Base-by-base conservation (phyloP, 2,329 filamentous ascomycete species). In the Diaporthe amygdali region DNA sequence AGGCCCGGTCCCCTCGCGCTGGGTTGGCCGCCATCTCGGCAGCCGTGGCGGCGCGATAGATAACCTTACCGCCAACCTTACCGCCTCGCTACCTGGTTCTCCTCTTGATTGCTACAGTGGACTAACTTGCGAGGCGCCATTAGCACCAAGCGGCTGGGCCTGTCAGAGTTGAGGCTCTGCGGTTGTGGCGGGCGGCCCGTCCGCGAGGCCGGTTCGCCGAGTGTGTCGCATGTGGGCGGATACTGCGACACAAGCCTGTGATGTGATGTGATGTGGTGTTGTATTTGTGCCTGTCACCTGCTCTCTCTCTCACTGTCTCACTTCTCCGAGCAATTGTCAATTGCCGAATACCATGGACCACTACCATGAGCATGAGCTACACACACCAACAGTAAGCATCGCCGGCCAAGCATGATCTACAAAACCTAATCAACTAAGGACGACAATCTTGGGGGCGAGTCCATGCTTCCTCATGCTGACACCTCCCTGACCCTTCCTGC, bases 121-220 rank as follows among this genome's bases (percentile, higher is more conserved):
- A n/a, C n/a, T 37, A 56, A 5, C 39, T 39, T 37, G 9, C n/a
- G 44, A 15, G 51, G 37, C 47, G 20, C 41, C 51, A 25, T 39
- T 10, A 30, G 20, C 17, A 22, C 20, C 61, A 27, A 7, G 9
- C 25, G 17, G 25, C 22, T 25, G 56, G 41, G 27, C 44, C 37
- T 30, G 44, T 30, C 37, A 69, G 32, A 52, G 34, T 41, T 69
- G 67, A 64, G 67, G 67, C 67, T 69, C 67, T 69, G 67, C 67
- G 67, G 67, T 20, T 32, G 59, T 47, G 59, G 59, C 59, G 47
- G 59, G 55, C 56, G 56, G 56, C 39, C 56, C 56, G 56, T 46
- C 56, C 41, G 27, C 55, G 55, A 32, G 22, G 30, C n/a, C 34
- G 46, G 54, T 32, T 41, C 25, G 46, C 27, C 17, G 22, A 34